Evolutionary conservation across 768 basidiomycete genomes (phyloP).

Genomic region (Mycena capillaripes): DNA sequence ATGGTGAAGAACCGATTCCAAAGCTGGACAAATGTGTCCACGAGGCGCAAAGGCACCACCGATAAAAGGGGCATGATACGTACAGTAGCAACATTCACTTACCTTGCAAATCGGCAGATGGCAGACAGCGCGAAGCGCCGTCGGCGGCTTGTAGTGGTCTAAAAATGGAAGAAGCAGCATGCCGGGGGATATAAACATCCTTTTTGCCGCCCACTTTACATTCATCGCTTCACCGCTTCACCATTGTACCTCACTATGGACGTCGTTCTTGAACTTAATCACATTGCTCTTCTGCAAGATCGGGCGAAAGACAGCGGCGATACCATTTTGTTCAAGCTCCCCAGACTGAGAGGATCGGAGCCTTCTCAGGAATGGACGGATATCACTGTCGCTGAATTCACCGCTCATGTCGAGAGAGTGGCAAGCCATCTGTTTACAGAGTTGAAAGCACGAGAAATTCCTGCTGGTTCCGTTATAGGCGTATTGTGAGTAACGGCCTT

Average conservation of each 20-base stretch:
- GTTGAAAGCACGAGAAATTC: conserved; percentile 7
- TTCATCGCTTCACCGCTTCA: conserved; percentile 16
- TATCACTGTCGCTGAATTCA: conserved; percentile 21
- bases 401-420: conserved; percentile 13
- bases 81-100: too few relatives aligned
- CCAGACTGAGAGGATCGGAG: conserved; percentile 1
- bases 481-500: conserved; percentile 11
- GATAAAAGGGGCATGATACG: too few relatives aligned
- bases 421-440: conserved; percentile 3
- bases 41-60: too few relatives aligned
- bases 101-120: too few relatives aligned
- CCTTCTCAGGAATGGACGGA: conserved; percentile 17
- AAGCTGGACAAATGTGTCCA: too few relatives aligned
- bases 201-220: background rate
- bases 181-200: conserved; percentile 7
- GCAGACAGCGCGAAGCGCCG: too few relatives aligned
- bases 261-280: conserved; percentile 7
- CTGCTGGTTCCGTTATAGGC: conserved; percentile 17
- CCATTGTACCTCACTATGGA: conserved; percentile 11
- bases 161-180: conserved; percentile 12
- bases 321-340: conserved; percentile 14
- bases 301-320: conserved; percentile 14
- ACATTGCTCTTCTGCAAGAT: conserved; percentile 18
- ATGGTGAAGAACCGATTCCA: too few relatives aligned
- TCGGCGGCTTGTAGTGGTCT: too few relatives aligned